Evolutionary conservation across 208 protist genomes (phyloP), one percentile per base, ranked within the genome.

Genomic region (Acanthamoeba royreba): DNA sequence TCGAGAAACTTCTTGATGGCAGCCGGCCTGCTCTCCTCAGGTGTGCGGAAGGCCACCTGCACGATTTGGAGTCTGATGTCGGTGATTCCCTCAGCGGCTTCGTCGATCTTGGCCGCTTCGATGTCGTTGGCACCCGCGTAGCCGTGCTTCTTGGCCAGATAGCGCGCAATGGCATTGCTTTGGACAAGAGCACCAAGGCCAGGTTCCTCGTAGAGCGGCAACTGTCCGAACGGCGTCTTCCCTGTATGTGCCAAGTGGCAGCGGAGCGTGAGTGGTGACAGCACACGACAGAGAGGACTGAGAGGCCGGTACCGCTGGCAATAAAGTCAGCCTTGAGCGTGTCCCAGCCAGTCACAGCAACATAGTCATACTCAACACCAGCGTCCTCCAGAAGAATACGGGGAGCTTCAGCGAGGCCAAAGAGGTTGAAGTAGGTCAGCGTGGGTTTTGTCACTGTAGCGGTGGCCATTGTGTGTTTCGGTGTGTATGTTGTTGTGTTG

Each of bases 131-230:
- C 28, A 38, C 86, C 86, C 1, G 13, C 22, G 61, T 45, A 92
- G 33, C 86, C 86, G 53, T 69, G 85, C 58, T 92, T 74, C 52
- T 72, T 69, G 86, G 86, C 86, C n/a, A 92, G 53, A 38, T 63
- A 72, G 38, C 53, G 47, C 4, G 53, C 8, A 55, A 92, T 92
- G 86, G 86, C 86, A 11, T 22, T 13, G 86, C 52, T 28, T 35
- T 92, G 86, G n/a, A 74, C 86, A 7, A 92, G 8, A 2, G 2
- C 47, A 33, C n/a, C 5, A 53, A 42, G 25, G 63, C 63, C 63
- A 17, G 86, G 86, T n/a, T 92, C 86, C 22, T 92, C 53, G 58
- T 92, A 92, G 53, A 63, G 25, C 0, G 86, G 86, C 38, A 92
- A 5, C 52, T 92, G 86, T 2, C 86, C 86, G 43, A 74, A 92